phyloP scores from a whole-genome alignment of 2,329 filamentous ascomycete species.

The Xylaria sp. region DNA sequence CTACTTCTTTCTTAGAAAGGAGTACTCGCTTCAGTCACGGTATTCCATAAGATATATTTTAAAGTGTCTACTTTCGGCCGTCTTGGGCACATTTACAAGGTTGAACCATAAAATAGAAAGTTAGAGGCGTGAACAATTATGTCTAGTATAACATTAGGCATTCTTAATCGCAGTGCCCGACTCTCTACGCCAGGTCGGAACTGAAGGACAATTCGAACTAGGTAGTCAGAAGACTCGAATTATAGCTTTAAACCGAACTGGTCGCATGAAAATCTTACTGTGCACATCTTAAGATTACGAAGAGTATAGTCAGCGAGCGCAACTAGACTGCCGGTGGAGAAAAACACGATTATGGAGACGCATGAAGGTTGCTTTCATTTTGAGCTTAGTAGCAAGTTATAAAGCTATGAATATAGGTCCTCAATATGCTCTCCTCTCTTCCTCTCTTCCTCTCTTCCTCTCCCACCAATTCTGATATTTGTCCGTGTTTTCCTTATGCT shows the following conservation, averaged over 20 bases:
- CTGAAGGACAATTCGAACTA: not conserved
- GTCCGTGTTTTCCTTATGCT: not conserved
- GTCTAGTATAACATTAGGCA: not conserved
- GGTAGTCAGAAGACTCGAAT: too few species aligned
- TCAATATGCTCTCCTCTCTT: conserved; percentile 10
- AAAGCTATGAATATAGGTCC: conserved; percentile 13
- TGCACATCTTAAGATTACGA: not conserved
- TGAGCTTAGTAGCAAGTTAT: conserved; percentile 17
- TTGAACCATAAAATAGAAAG: not conserved
- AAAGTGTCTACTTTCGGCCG: not conserved
- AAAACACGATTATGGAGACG: conserved; percentile 13
- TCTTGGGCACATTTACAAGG: not conserved
- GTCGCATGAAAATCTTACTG: not conserved
- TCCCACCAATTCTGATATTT: too few species aligned
- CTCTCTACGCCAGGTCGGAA: not conserved
- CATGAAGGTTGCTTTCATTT: conserved; percentile 27
- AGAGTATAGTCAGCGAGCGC: not conserved
- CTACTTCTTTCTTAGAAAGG: not conserved
- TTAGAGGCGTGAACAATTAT: not conserved
- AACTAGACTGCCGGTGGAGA: not conserved
- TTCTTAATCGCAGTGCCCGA: not conserved
- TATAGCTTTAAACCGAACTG: not conserved
- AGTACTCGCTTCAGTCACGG: not conserved
- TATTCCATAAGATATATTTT: not conserved
- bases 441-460: not conserved